Evolutionary conservation across 2,329 filamentous ascomycete species (phyloP), one percentile per base, ranked within the genome.

Genomic region (Xylariaceae sp.): DNA sequence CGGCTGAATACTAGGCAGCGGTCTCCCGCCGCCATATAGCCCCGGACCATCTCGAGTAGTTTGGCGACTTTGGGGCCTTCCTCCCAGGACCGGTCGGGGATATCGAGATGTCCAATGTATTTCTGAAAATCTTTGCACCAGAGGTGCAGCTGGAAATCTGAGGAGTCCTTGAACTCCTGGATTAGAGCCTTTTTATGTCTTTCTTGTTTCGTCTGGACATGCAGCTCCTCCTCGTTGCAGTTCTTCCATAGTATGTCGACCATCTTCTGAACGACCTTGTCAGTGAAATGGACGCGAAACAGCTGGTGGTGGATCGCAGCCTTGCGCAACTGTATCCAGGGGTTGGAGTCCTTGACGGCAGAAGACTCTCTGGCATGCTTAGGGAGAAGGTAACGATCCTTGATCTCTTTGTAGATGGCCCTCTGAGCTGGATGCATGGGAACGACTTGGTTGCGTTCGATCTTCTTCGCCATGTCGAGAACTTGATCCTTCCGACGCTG

Each of bases 401-500:
- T 70, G 38, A 75, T 74, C 13, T 67, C 64, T 3, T 79, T 66
- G 58, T 96, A 96, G 1, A 93, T 77, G 6, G 71, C 65, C 44
- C 70, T 71, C 54, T 98, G 92, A 0, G 69, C 65, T 2, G 72
- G 64, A 19, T 82, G 83, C 65, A 96, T 77, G 5, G 83, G 76
- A 57, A 90, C 95, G 51, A 83, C 82, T 40, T 89, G 78, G 2
- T 95, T 80, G 3, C 77, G 76, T 39, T 79, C 77, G 9, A 74
- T 77, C 64, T 96, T 96, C 32, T 70, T 67, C 0, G 92, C 89
- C 43, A 98, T 71, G 51, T 92, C 83, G 29, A 96, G 70, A 7
- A 95, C 89, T 51, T 96, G 88, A 31, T 85, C 77, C 64, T 98
- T 98, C 63, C 92, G 90, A 6, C 92, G 77, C 42, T 94, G 86